phyloP scores from a whole-genome alignment of 1,284 basidiomycete genomes.

The Ustilago crameri region DNA sequence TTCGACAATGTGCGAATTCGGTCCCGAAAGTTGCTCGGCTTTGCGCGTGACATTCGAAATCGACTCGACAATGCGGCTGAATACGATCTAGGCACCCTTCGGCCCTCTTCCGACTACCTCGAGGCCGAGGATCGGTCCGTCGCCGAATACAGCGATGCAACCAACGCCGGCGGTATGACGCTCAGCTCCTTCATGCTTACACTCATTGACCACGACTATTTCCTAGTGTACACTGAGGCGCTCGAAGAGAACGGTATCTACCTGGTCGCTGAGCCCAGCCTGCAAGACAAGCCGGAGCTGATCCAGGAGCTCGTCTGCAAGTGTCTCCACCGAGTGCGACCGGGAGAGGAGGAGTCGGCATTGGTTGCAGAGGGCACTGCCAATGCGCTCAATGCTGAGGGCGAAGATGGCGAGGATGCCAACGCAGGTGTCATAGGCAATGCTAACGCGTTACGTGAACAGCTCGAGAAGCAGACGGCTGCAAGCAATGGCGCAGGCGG shows the following conservation, averaged over 20 bases:
- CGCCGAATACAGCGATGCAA: conserved; percentile 18
- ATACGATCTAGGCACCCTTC: conserved; percentile 80
- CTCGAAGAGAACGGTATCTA: conserved; percentile 94
- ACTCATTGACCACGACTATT: conserved; percentile 87
- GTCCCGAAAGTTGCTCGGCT: conserved; percentile 92
- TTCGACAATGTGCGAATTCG: conserved; percentile 91
- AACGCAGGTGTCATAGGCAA: conserved; percentile 15
- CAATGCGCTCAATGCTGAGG: conserved; percentile 37
- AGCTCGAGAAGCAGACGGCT: conserved; percentile 35
- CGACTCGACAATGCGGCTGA: conserved; percentile 96
- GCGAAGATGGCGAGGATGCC: conserved; percentile 37
- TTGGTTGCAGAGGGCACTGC: conserved; percentile 41
- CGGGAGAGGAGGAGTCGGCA: conserved; percentile 44
- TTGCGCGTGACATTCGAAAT: conserved; percentile 73
- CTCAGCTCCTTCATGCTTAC: conserved; percentile 83
- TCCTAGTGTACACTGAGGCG: conserved; percentile 89
- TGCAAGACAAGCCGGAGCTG: conserved; percentile 83
- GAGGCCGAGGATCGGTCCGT: conserved; percentile 33
- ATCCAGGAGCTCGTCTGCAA: conserved; percentile 85
- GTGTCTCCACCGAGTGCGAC: conserved; percentile 72
- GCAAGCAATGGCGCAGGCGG: conserved; percentile 65
- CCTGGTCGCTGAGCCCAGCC: conserved; percentile 84
- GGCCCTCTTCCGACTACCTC: conserved; percentile 41
- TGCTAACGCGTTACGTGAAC: conserved; percentile 32
- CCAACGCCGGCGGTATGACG: conserved; percentile 67